Percentiles rank a stretch among this genome's conserved stretches.
Conservation (phyloP, 2,329 filamentous ascomycete genomes). For the Talaromyces sp. region DNA sequence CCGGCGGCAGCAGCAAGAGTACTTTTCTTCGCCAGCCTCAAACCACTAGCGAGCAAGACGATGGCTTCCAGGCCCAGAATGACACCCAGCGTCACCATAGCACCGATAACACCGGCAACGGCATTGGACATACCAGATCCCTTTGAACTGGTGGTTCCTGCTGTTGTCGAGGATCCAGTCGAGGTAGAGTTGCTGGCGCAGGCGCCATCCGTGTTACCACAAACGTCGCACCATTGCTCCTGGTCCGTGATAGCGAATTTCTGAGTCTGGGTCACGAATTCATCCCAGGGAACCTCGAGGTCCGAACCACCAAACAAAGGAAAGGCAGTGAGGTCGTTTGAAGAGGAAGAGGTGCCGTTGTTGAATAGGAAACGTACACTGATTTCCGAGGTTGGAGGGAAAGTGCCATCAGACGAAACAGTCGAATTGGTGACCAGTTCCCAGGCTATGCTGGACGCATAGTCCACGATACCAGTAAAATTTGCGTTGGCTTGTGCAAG, state of each 20-base stretch:
- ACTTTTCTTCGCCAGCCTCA: slow-evolving; percentile 53
- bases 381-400: slow-evolving; percentile 43
- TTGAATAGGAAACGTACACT: slow-evolving; percentile 58
- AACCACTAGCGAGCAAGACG: slow-evolving; percentile 50
- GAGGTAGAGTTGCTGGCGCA: slow-evolving; percentile 47
- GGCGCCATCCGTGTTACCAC: slow-evolving; percentile 63
- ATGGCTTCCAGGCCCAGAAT: slow-evolving; percentile 53
- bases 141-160: slow-evolving; percentile 18
- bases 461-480: slow-evolving; percentile 76
- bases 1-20: slow-evolving; percentile 1
- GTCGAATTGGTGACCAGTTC: slow-evolving; percentile 55
- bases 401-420: slow-evolving; percentile 22
- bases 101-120: slow-evolving; percentile 76
- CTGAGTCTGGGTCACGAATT: slow-evolving; percentile 59
- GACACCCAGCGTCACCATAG: slow-evolving; percentile 61
- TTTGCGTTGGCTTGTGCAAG: slow-evolving; percentile 47
- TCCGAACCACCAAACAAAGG: slow-evolving; percentile 55
- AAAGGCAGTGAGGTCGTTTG: slow-evolving; percentile 46
- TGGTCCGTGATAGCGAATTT: slow-evolving; percentile 63
- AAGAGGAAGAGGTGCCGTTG: slow-evolving; percentile 51
- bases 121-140: slow-evolving; percentile 55
- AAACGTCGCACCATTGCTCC: slow-evolving; percentile 65
- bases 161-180: slow-evolving; percentile 1
- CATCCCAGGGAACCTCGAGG: slow-evolving; percentile 58
- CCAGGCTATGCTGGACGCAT: slow-evolving; percentile 74